These are phyloP conservation scores for Coemansia pectinata DNA, from an alignment of 192 early-diverging fungal species.

Conservation along the genomic window DNA sequence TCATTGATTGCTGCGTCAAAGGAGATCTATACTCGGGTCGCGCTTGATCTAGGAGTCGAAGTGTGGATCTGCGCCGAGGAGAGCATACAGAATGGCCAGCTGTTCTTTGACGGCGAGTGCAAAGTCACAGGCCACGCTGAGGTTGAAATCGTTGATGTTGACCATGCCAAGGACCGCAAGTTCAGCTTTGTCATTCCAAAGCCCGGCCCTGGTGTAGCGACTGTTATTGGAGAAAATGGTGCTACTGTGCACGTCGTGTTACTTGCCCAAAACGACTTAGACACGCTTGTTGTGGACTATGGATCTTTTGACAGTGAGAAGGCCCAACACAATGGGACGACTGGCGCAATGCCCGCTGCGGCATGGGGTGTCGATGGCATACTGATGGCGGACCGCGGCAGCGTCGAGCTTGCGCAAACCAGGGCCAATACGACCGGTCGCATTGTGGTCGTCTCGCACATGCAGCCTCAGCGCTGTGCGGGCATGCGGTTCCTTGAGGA, in stretches of 20 bases:
- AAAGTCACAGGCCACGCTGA: conserved; percentile 46
- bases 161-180: conserved; percentile 37
- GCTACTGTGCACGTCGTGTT: conserved; percentile 26
- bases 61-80: conserved; percentile 53
- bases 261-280: conserved; percentile 27
- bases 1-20: conserved; percentile 39
- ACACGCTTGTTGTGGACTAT: conserved; percentile 38
- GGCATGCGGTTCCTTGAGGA: not conserved
- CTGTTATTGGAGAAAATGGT: conserved; percentile 6
- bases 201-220: conserved; percentile 27
- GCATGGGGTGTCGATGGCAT: conserved; percentile 49
- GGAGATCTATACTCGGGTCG: conserved; percentile 45
- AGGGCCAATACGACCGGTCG: not conserved
- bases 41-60: conserved; percentile 17
- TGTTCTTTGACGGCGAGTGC: conserved; percentile 44
- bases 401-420: conserved; percentile 11
- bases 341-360: conserved; percentile 5
- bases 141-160: conserved; percentile 42
- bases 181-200: conserved; percentile 54
- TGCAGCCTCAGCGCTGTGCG: conserved; percentile 12
- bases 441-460: conserved; percentile 17
- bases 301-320: conserved; percentile 8
- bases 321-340: not conserved
- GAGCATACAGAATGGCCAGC: conserved; percentile 40
- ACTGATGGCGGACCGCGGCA: not conserved